Conservation (phyloP, 257 asterid genomes). For the Fraxinus quadrangulata region DNA sequence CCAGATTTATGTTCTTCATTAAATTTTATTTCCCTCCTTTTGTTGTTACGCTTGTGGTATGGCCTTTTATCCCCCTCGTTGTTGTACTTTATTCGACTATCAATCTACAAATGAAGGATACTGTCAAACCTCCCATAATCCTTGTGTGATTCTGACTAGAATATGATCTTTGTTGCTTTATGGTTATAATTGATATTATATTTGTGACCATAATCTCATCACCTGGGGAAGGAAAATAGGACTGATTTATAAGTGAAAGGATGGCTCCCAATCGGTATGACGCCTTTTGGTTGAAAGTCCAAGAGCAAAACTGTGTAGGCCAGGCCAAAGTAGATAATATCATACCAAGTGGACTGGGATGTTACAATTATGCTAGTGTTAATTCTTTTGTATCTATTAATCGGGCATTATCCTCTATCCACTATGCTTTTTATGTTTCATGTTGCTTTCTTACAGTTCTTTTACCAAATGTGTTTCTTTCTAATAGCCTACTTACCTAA, state of each 20-base stretch:
- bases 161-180: background rate
- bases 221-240: too few species aligned
- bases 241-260: too few species aligned
- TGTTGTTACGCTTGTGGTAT: background rate
- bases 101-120: background rate
- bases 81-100: background rate
- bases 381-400: background rate
- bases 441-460: background rate
- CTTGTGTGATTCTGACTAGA: background rate
- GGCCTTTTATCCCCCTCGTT: background rate
- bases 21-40: too few species aligned
- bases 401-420: background rate
- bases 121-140: background rate
- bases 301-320: too few species aligned
- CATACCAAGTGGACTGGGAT: too few species aligned
- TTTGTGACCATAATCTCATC: background rate
- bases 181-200: background rate
- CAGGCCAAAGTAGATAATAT: too few species aligned
- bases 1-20: background rate
- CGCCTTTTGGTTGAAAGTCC: too few species aligned
- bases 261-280: too few species aligned
- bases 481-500: slow-evolving; percentile 26
- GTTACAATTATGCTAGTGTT: background rate
- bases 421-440: slow-evolving; percentile 19
- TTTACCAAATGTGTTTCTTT: background rate